These are phyloP conservation scores for Nemania sp. DNA, from an alignment of 2,329 filamentous ascomycete genomes.

Conservation along the genomic window DNA sequence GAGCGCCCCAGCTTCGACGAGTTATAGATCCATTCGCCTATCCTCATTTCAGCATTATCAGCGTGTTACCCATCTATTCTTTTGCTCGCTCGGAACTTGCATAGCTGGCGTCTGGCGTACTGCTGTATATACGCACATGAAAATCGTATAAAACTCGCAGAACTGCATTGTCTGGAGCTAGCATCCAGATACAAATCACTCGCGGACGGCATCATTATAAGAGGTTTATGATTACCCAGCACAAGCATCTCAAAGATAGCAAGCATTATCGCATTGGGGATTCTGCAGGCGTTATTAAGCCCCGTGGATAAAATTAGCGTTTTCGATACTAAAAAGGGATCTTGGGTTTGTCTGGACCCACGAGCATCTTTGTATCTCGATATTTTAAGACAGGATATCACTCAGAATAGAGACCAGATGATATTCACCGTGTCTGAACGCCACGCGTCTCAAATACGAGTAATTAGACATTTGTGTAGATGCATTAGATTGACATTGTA, in stretches of 20 bases:
- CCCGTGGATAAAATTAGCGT: too few species aligned
- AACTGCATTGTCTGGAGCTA: not conserved
- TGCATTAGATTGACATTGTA: too few species aligned
- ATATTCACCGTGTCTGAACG: too few species aligned
- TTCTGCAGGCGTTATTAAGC: too few species aligned
- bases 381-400: too few species aligned
- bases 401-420: too few species aligned
- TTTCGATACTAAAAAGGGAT: too few species aligned
- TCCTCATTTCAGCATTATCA: not conserved
- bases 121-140: slow-evolving; percentile 9
- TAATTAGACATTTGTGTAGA: too few species aligned
- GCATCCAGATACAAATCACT: not conserved
- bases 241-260: slow-evolving; percentile 21
- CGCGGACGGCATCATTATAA: not conserved
- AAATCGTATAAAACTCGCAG: not conserved
- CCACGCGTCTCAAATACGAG: too few species aligned
- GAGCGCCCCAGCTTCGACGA: slow-evolving; percentile 52
- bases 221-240: slow-evolving; percentile 4
- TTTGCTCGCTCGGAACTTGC: slow-evolving; percentile 2
- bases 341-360: too few species aligned
- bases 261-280: too few species aligned
- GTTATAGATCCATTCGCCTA: slow-evolving; percentile 41
- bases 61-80: slow-evolving; percentile 1
- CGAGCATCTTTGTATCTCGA: too few species aligned
- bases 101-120: slow-evolving; percentile 9